Evolutionary conservation across 257 asterid genomes (phyloP), one percentile per base, ranked within the genome.

Genomic region (Fraxinus americana): DNA sequence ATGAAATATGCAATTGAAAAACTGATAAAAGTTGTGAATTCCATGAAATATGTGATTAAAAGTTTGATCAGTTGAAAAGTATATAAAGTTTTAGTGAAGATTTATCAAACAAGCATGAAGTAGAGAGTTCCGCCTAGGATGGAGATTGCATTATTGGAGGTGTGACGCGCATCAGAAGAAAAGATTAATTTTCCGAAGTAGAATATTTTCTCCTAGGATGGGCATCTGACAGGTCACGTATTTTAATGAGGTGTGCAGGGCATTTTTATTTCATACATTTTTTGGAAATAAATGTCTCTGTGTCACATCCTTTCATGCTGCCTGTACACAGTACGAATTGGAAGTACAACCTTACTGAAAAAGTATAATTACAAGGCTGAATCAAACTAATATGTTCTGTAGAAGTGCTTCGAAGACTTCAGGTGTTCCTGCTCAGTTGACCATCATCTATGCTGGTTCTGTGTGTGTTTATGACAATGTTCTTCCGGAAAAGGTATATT

Each of bases 391-490:
- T 72, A 38, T 45, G 54, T 74, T 72, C 16, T 81, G 78, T 73
- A 94, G 98, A 86, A 89, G 75, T 72, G 76, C 83, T 74, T 50
- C 88, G 41, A 87, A 74, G 87, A 72, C 77, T 73, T 70, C 91
- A 0, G 82, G 71, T 7, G 79, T 86, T 32, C 92, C 97, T 66
- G 89, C 97, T 74, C 97, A 94, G 90, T 70, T 94, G 86, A 94
- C 98, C 82, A 89, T 94, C 77, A 92, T 94, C 78, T 94, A 89
- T 79, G 89, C 88, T 57, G 98, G 98, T 66, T 86, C 98, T 0
- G 97, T 94, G 14, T 92, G 97, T 19, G 97, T 91, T 13, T 94
- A 83, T 27, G 98, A 94, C 69, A 85, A 91, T 77, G 74, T 92
- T 73, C 87, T 97, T 45, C 92, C 92, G 0, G 97, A 91, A 76